Conservation (phyloP, 371 early-diverging fungal genomes). For the Parasitella parasitica region DNA sequence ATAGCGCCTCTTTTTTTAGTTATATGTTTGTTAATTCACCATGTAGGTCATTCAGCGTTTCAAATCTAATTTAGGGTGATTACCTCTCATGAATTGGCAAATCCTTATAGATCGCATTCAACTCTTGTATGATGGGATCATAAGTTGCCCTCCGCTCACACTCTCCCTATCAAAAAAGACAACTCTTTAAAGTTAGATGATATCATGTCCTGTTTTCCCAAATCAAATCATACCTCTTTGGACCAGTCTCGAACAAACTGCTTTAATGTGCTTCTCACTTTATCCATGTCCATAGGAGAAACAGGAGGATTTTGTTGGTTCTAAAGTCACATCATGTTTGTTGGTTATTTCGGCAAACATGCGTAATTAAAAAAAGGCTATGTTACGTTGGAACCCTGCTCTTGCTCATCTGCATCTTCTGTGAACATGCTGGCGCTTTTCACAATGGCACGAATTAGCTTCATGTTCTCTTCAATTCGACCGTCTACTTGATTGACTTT, state of each 20-base stretch:
- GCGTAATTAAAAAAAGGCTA: neutral
- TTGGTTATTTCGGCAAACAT: neutral
- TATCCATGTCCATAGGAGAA: conserved; percentile 80
- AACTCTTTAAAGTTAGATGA: neutral
- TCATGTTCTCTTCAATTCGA: conserved; percentile 44
- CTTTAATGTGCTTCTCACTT: conserved; percentile 82
- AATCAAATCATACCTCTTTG: conserved; percentile 5
- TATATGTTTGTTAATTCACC: neutral
- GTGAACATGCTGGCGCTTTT: conserved; percentile 36
- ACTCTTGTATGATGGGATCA: conserved; percentile 73
- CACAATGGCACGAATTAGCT: conserved; percentile 48
- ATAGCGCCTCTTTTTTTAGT: conserved; percentile 46
- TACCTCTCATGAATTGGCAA: conserved; percentile 49
- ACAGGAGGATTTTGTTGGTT: conserved; percentile 39
- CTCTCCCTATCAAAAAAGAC: conserved; percentile 64
- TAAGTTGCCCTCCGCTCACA: conserved; percentile 80
- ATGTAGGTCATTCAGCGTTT: neutral
- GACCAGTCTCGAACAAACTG: conserved; percentile 96
- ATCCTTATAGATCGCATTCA: conserved; percentile 56
- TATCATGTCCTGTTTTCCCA: neutral
- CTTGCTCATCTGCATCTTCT: neutral
- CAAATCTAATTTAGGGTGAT: neutral
- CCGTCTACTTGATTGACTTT: conserved; percentile 56
- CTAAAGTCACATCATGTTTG: neutral
- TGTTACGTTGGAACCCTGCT: neutral